Conservation (phyloP, 176 grass and related monocot species). For the Triticum monococcum region DNA sequence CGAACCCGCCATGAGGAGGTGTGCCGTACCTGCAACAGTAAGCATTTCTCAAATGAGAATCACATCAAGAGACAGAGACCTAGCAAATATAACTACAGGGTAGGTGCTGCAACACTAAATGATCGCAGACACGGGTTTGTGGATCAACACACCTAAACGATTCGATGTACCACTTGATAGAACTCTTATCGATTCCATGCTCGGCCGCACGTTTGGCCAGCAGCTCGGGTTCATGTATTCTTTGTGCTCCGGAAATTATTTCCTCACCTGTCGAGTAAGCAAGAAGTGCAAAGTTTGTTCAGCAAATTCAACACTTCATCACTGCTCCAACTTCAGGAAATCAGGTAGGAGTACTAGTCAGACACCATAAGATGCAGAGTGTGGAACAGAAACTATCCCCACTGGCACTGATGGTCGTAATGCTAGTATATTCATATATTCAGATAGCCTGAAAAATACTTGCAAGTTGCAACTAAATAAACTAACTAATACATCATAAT, state of each 20-base stretch:
- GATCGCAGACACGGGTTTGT: neutral
- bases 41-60: neutral
- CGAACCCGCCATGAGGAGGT: slow-evolving; percentile 72
- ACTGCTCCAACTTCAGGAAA: too few relatives aligned
- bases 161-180: slow-evolving; percentile 62
- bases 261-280: slow-evolving; percentile 51
- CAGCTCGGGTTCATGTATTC: slow-evolving; percentile 58
- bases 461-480: too few relatives aligned
- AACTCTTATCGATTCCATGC: slow-evolving; percentile 49
- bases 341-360: too few relatives aligned
- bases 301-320: neutral
- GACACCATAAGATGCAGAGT: too few relatives aligned
- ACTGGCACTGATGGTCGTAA: too few relatives aligned
- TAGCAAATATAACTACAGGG: neutral
- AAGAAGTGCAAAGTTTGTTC: neutral
- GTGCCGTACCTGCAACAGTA: slow-evolving; percentile 51
- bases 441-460: too few relatives aligned
- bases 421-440: too few relatives aligned
- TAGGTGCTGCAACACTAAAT: neutral
- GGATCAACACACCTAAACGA: slow-evolving; percentile 38
- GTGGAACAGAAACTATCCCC: too few relatives aligned
- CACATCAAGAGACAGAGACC: neutral
- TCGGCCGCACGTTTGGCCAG: slow-evolving; percentile 42
- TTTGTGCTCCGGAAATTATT: slow-evolving; percentile 78
- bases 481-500: too few relatives aligned